Conservation (phyloP, 179 eudicot genomes). For the Silene noctiflora region DNA sequence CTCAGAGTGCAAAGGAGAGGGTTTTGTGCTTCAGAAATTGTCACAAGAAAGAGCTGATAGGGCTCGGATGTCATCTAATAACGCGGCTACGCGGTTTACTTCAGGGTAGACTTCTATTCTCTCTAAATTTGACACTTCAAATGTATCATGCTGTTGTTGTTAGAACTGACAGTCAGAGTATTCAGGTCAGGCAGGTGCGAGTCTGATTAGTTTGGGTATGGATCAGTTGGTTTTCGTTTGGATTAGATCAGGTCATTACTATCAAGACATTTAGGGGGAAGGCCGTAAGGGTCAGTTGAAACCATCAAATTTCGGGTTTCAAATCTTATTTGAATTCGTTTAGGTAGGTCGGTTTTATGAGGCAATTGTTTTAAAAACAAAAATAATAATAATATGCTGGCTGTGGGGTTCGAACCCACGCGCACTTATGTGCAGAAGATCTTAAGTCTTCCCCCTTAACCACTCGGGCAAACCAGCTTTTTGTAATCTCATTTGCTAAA, state of each 20-base stretch:
- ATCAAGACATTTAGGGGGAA: no score
- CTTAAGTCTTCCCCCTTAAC: conserved; percentile 99
- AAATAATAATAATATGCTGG: conserved; percentile 40
- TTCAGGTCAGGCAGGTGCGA: no score
- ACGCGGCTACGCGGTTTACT: conserved; percentile 85
- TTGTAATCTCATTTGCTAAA: no score
- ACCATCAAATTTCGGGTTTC: no score
- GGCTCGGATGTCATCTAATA: conserved; percentile 64
- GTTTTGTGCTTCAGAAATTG: conserved; percentile 69
- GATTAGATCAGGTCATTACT: no score
- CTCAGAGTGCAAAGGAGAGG: conserved; percentile 91
- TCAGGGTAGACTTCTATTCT: conserved; percentile 51
- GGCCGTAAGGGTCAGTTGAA: no score
- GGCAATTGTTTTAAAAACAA: no score
- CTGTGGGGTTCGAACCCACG: conserved; percentile 99
- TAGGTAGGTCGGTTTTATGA: no score
- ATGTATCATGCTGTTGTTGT: neutral
- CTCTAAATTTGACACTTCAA: neutral
- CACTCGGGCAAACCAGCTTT: conserved; percentile 96
- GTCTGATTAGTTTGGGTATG: no score
- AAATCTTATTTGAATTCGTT: no score
- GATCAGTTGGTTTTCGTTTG: no score
- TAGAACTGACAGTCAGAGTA: no score
- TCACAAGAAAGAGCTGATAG: conserved; percentile 65
- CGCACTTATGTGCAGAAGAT: conserved; percentile 97